Evolutionary conservation across 192 early-diverging fungal genomes (phyloP).

Genomic region (Entophlyctis helioformis): DNA sequence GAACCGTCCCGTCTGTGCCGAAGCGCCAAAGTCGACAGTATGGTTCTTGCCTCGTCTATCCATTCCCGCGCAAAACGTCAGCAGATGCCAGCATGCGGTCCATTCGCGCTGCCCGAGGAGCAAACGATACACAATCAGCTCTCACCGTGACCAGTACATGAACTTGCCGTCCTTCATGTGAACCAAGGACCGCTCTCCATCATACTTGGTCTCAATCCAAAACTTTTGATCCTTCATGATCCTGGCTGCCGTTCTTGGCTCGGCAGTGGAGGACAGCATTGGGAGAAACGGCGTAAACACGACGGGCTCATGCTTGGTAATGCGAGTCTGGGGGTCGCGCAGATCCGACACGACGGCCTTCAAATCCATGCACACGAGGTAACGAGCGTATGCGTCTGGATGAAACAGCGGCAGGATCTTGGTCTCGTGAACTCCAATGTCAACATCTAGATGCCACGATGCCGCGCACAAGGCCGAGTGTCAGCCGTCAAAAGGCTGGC

Average conservation of each 20-base stretch:
- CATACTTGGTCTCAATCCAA: slow-evolving; percentile 74
- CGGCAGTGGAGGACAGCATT: slow-evolving; percentile 46
- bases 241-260: slow-evolving; percentile 31
- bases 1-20: slow-evolving; percentile 37
- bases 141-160: slow-evolving; percentile 30
- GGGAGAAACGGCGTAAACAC: slow-evolving; percentile 58
- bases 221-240: slow-evolving; percentile 36
- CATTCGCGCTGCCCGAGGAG: neutral
- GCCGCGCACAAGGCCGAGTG: neutral
- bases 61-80: neutral
- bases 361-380: slow-evolving; percentile 55
- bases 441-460: slow-evolving; percentile 35
- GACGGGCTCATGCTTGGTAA: slow-evolving; percentile 17
- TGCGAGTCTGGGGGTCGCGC: slow-evolving; percentile 24
- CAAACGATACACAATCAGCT: too few species aligned
- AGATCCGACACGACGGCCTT: slow-evolving; percentile 42
- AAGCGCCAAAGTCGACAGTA: slow-evolving; percentile 54
- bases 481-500: neutral
- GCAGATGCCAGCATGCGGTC: neutral
- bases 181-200: slow-evolving; percentile 66
- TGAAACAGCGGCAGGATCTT: slow-evolving; percentile 55
- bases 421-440: slow-evolving; percentile 60
- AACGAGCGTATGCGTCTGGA: slow-evolving; percentile 54
- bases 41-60: slow-evolving; percentile 58
- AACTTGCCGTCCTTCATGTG: slow-evolving; percentile 53